Base-by-base conservation (phyloP, 2,329 filamentous ascomycete genomes). In the Ophiosphaerella narmari region DNA sequence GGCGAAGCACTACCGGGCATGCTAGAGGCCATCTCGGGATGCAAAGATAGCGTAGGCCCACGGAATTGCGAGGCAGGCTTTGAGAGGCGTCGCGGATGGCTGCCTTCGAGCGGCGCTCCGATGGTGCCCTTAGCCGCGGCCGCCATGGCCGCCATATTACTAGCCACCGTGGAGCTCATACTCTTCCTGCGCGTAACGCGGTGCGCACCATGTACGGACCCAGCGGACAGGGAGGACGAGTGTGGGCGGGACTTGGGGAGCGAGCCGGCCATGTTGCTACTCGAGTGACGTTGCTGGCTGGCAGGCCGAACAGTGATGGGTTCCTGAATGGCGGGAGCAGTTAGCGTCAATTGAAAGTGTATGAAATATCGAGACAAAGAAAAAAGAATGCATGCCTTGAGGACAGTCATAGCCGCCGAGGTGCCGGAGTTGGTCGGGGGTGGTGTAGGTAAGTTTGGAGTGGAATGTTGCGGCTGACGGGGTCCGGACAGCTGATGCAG, bases 101-200 rank as follows among this genome's bases (percentile, higher is more conserved):
- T 54, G 47, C 80, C 77, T 35, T 75, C 78, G 77, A 86, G 71
- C 81, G 80, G 80, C 52, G 83, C 82, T 60, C 87, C 85, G 52
- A 77, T 77, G 44, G 79, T 80, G 69, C 89, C 88, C 67, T 85
- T 85, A 43, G 75, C 74, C 1, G 87, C 89, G 11, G 87, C 87
- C 29, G 89, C 88, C 55, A 93, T 78, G 46, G 89, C 90, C 14
- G 89, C 87, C 39, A 88, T 85, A 74, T 89, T 92, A 72, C 84
- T 82, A 40, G 81, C 82, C 39, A 87, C 84, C 58, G 86, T 88
- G 54, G 90, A 91, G 70, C 84, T 86, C 71, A 96, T 91, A 76
- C 92, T 97, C 83, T 97, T 97, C 66, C 94, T 86, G 67, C 93
- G 90, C 64, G 90, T 91, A 62, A 97, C 86, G 63, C 94, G 89